phyloP scores from a whole-genome alignment of 306 rosid species.

The Lathyrus aphaca region DNA sequence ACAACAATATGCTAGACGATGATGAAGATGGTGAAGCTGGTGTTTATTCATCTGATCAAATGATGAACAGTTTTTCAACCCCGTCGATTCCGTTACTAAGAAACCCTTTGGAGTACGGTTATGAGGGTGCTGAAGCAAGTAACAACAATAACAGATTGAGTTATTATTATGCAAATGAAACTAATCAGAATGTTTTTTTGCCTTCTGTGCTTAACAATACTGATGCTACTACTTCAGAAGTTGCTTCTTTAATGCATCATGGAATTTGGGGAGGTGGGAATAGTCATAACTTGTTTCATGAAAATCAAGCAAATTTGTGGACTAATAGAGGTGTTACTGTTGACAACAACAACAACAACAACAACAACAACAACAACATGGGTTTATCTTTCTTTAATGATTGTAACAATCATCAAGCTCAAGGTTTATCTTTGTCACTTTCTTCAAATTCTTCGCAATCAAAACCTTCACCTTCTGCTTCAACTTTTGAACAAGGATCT shows the following conservation, averaged over 20 bases:
- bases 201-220: constrained; percentile 24
- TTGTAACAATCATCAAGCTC: constrained; percentile 63
- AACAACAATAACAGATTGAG: not conserved
- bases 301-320: constrained; percentile 52
- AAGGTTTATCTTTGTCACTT: constrained; percentile 76
- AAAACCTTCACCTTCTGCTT: constrained; percentile 37
- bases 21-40: constrained; percentile 41
- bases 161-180: constrained; percentile 4
- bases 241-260: constrained; percentile 45
- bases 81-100: constrained; percentile 18
- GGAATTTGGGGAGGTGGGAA: constrained; percentile 44
- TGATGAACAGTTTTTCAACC: constrained; percentile 48
- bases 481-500: constrained; percentile 41
- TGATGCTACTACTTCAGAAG: constrained; percentile 43
- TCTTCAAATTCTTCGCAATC: constrained; percentile 69
- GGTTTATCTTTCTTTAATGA: constrained; percentile 27
- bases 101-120: not conserved
- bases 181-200: constrained; percentile 35
- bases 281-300: constrained; percentile 42
- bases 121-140: not conserved
- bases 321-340: constrained; percentile 26
- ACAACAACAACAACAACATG: not conserved
- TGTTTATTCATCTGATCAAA: constrained; percentile 51
- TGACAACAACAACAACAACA: not conserved
- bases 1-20: constrained; percentile 49